These are phyloP conservation scores for Plectranthus barbatus DNA, from an alignment of 257 asterid species.

Conservation along the genomic window DNA sequence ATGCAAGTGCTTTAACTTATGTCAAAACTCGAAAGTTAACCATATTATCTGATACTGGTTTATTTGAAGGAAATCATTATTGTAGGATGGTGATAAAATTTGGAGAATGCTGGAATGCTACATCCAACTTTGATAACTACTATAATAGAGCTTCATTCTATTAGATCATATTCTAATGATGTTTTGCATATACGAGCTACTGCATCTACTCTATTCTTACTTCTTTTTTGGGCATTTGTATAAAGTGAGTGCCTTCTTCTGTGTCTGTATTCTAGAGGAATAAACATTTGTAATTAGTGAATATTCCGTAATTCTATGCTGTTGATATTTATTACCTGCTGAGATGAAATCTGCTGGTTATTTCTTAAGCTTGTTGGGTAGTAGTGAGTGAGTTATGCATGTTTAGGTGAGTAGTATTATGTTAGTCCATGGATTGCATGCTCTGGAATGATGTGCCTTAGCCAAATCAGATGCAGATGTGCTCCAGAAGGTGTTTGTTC, in stretches of 20 bases:
- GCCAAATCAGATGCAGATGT: slow-evolving; percentile 49
- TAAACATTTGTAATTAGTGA: neutral
- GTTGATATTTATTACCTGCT: neutral
- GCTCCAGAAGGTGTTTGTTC: slow-evolving; percentile 27
- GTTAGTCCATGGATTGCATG: neutral
- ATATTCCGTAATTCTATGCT: neutral
- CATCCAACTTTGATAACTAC: too few species aligned
- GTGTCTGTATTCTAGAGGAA: neutral
- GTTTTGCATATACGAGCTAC: too few species aligned
- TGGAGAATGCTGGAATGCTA: too few species aligned
- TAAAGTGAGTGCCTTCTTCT: neutral
- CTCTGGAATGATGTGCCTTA: slow-evolving; percentile 48
- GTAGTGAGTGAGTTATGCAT: neutral
- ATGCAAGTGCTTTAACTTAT: too few species aligned
- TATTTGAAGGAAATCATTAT: too few species aligned
- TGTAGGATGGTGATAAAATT: too few species aligned
- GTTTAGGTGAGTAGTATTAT: neutral
- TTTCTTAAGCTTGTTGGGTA: neutral
- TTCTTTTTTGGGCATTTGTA: neutral
- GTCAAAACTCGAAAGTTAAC: too few species aligned
- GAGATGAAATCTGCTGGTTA: neutral
- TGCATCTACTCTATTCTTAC: neutral
- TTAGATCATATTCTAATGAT: too few species aligned
- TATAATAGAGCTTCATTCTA: too few species aligned
- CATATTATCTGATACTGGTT: too few species aligned